Evolutionary conservation across 2,329 filamentous ascomycete species (phyloP).

Genomic region (Whalleya microplaca): DNA sequence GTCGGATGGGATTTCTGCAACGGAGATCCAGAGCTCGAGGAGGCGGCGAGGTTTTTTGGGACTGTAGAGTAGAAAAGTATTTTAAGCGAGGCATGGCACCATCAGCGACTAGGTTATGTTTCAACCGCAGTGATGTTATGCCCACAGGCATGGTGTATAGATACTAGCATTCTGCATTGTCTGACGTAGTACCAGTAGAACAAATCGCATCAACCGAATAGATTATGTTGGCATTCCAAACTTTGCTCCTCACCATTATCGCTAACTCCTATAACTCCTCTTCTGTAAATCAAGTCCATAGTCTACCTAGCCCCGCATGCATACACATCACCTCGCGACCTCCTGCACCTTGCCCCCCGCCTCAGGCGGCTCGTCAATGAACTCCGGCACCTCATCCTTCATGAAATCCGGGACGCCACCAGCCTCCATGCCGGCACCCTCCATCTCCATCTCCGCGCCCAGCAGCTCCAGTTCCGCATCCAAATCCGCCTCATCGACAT

Average conservation of each 20-base stretch:
- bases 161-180: background rate
- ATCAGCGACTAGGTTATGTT: background rate
- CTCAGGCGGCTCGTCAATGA: constrained; percentile 89
- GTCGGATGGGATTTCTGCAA: constrained; percentile 98
- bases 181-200: constrained; percentile 3
- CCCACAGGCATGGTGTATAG: background rate
- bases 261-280: constrained; percentile 27
- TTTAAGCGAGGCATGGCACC: background rate
- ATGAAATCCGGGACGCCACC: constrained; percentile 79
- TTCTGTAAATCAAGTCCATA: background rate
- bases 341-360: constrained; percentile 78
- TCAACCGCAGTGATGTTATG: background rate
- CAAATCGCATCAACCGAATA: constrained; percentile 12
- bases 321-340: constrained; percentile 62
- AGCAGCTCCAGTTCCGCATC: constrained; percentile 96
- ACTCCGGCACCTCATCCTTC: constrained; percentile 86
- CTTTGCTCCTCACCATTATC: background rate
- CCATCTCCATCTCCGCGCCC: constrained; percentile 90
- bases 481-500: constrained; percentile 94
- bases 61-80: constrained; percentile 51
- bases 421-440: constrained; percentile 60
- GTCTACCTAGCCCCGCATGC: no score
- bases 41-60: constrained; percentile 78
- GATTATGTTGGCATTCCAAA: constrained; percentile 11
- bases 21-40: constrained; percentile 77